phyloP scores from a whole-genome alignment of 306 rosid species.

The Echinosophora koreensis region DNA sequence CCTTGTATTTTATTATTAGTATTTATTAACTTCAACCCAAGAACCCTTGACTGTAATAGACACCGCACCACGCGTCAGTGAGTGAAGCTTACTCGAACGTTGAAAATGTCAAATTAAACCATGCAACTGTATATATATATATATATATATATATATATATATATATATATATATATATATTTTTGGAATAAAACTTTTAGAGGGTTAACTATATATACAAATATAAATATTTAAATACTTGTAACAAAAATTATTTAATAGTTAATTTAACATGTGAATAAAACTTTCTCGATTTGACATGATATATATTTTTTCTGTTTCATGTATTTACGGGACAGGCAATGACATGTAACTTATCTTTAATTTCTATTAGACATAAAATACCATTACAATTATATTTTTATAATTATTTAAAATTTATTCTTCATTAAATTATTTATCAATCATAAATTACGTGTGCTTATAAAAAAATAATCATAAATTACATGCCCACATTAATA shows the following conservation, averaged over 20 bases:
- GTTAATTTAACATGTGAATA: neutral
- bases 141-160: neutral
- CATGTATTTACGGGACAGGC: neutral
- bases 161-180: neutral
- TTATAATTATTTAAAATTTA: too few species aligned
- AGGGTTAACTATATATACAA: too few species aligned
- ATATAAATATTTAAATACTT: too few species aligned
- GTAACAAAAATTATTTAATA: too few species aligned
- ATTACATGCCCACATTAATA: too few species aligned
- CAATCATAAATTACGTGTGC: too few species aligned
- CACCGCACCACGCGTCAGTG: slow-evolving; percentile 4
- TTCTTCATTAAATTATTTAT: too few species aligned
- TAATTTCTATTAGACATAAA: too few species aligned
- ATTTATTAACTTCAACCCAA: neutral
- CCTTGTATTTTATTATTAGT: neutral
- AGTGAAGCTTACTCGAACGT: neutral
- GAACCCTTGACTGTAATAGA: neutral
- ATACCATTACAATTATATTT: too few species aligned
- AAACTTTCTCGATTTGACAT: neutral
- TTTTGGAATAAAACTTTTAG: too few species aligned
- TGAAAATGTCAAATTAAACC: neutral
- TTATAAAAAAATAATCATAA: too few species aligned
- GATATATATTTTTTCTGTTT: too few species aligned
- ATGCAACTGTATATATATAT: neutral
- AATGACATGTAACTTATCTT: neutral